Base-by-base conservation (phyloP, 257 asterid species). In the Paraleonurus japonicus region DNA sequence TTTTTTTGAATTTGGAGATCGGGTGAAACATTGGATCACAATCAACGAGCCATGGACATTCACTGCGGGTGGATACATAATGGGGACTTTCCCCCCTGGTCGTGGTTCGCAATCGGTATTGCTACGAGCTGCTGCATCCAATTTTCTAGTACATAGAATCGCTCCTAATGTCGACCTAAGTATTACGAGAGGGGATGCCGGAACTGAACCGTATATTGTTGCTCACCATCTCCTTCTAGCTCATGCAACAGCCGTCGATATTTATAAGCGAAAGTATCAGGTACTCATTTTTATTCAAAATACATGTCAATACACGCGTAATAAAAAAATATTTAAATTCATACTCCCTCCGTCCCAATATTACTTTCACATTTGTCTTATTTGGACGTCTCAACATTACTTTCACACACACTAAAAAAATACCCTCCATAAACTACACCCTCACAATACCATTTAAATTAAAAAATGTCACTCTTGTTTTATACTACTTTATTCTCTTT, bases 11-110 rank as follows among this genome's bases (percentile, higher is more conserved):
- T 84, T 84, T 15, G 89, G 85, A 0, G 85, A 84, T 32, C 76
- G 84, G 4, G 85, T 85, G 22, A 85, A 82, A 19, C 20, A 77
- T 5, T 85, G 89, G 87, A 62, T 73, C 48, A 82, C 89, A 0
- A 1, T 66, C 33, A 85, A 85, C 16, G 89, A 85, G 71, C 74
- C 84, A 3, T 70, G 75, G 82, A 72, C 77, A 1, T 78, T 72
- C 16, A 50, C 77, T 0, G 20, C 2, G 4, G 1, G 24, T 0
- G 89, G 84, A 1, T 85, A 85, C 37, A 65, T 55, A 0, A 7
- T 2, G 0, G 84, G 81, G 0, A 5, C 8, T 1, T 72, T 79
- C 12, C 85, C 87, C 0, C 87, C 85, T 0, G 82, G 74, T 1
- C 71, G 78, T 11, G 84, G 86, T 4, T 37, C 79, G 5, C 0